Percentiles rank a stretch among this genome's conserved stretches.
Conservation (phyloP, 2,329 filamentous ascomycete genomes). For the Bipolaris oryzae region DNA sequence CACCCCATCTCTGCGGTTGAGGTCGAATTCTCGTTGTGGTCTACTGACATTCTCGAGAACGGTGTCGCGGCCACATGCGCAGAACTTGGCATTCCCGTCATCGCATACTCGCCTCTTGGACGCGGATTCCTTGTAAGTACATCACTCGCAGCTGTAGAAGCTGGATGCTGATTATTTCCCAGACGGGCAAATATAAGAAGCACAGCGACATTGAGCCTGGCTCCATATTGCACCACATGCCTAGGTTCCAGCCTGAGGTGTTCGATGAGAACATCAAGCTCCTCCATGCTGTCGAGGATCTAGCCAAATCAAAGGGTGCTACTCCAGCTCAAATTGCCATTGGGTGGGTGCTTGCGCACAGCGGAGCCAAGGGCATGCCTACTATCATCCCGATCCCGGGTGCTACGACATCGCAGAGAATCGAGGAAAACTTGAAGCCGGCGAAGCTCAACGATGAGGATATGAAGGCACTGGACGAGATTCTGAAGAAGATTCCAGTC, state of each 20-base stretch:
- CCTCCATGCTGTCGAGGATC: constrained; percentile 61
- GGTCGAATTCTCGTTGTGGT: constrained; percentile 65
- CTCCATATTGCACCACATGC: constrained; percentile 56
- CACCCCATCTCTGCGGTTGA: constrained; percentile 65
- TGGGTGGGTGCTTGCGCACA: constrained; percentile 64
- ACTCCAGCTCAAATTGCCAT: constrained; percentile 70
- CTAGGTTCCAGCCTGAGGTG: constrained; percentile 67
- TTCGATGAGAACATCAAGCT: constrained; percentile 71
- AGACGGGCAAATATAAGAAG: constrained; percentile 54
- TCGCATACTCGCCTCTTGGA: constrained; percentile 74
- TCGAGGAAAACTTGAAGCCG: constrained; percentile 69
- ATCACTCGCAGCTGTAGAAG: neutral
- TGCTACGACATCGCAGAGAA: constrained; percentile 61
- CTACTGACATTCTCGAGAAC: constrained; percentile 63
- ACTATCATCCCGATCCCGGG: constrained; percentile 71
- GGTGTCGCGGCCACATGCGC: constrained; percentile 62
- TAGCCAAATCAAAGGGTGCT: constrained; percentile 65
- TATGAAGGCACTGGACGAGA: constrained; percentile 58
- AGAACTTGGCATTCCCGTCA: constrained; percentile 69
- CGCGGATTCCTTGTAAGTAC: constrained; percentile 59
- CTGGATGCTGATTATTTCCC: constrained; percentile 24
- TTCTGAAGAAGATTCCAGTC: constrained; percentile 56
- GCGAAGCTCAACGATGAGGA: constrained; percentile 55
- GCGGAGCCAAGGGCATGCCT: constrained; percentile 60
- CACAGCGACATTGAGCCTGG: constrained; percentile 64